Evolutionary conservation across 805 yeast species (phyloP).

Genomic region (Monosporozyma solicola): DNA sequence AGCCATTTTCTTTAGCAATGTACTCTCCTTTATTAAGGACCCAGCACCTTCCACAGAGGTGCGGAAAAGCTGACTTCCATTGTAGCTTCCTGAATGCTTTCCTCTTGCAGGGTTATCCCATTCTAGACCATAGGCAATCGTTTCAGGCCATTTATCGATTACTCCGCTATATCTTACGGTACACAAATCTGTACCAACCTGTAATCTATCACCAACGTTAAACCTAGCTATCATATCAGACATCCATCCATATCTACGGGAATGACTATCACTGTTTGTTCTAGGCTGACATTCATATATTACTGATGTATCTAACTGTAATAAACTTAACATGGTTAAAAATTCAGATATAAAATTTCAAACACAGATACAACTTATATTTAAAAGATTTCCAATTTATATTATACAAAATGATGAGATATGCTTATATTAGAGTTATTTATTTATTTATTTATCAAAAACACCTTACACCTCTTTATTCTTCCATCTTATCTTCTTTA

Average conservation of each 20-base stretch:
- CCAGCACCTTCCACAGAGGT: slow-evolving; percentile 15
- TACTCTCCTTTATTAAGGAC: slow-evolving; percentile 17
- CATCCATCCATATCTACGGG: not conserved
- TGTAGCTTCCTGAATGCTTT: slow-evolving; percentile 55
- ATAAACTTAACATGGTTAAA: not conserved
- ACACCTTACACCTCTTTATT: not conserved
- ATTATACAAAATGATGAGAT: slow-evolving; percentile 1
- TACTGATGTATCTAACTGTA: not conserved
- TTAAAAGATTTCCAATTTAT: not conserved
- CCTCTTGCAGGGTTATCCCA: slow-evolving; percentile 75
- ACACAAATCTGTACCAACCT: slow-evolving; percentile 40
- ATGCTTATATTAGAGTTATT: not conserved
- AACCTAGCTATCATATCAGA: slow-evolving; percentile 6
- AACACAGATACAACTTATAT: not conserved
- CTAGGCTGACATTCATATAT: not conserved
- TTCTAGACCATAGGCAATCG: slow-evolving; percentile 63
- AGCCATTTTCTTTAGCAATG: slow-evolving; percentile 29
- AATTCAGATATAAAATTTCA: not conserved
- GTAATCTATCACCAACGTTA: slow-evolving; percentile 27
- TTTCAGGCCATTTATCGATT: slow-evolving; percentile 53
- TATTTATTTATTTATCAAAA: not conserved
- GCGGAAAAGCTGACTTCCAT: slow-evolving; percentile 48
- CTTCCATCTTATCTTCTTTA: slow-evolving; percentile 15
- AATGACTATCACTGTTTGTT: not conserved
- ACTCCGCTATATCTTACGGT: slow-evolving; percentile 57